phyloP scores from a whole-genome alignment of 257 asterid genomes.

The Plantago elongata region DNA sequence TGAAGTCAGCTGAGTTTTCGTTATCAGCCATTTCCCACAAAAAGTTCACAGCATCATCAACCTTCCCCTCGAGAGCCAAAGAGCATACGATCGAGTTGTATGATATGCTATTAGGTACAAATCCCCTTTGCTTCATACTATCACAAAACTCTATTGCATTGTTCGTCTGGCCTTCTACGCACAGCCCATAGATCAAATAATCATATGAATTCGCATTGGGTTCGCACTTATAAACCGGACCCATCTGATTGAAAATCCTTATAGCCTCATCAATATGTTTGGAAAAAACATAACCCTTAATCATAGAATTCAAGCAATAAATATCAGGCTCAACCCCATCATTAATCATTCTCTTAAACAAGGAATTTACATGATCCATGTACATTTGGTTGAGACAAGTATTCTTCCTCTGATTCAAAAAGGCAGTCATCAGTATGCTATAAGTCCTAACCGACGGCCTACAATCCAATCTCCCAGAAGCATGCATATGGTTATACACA shows the following conservation, averaged over 20 bases:
- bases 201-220: constrained; percentile 76
- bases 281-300: constrained; percentile 88
- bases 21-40: constrained; percentile 75
- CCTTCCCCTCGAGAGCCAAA: constrained; percentile 73
- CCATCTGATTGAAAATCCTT: constrained; percentile 89
- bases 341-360: constrained; percentile 80
- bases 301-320: constrained; percentile 73
- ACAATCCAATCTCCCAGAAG: constrained; percentile 60
- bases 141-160: constrained; percentile 72
- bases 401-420: constrained; percentile 68
- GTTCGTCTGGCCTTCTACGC: constrained; percentile 76
- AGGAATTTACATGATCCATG: constrained; percentile 65
- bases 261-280: constrained; percentile 92
- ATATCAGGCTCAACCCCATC: constrained; percentile 89
- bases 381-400: constrained; percentile 70
- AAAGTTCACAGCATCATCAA: constrained; percentile 70
- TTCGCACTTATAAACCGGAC: constrained; percentile 51
- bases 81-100: constrained; percentile 83
- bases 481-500: constrained; percentile 70
- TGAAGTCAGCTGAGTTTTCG: constrained; percentile 51
- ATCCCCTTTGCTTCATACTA: constrained; percentile 69
- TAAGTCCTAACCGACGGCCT: constrained; percentile 76
- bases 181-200: constrained; percentile 82
- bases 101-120: constrained; percentile 69
- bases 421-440: constrained; percentile 61